These are phyloP conservation scores for Glebionis coronaria DNA, from an alignment of 129 eudicot species.

Conservation along the genomic window DNA sequence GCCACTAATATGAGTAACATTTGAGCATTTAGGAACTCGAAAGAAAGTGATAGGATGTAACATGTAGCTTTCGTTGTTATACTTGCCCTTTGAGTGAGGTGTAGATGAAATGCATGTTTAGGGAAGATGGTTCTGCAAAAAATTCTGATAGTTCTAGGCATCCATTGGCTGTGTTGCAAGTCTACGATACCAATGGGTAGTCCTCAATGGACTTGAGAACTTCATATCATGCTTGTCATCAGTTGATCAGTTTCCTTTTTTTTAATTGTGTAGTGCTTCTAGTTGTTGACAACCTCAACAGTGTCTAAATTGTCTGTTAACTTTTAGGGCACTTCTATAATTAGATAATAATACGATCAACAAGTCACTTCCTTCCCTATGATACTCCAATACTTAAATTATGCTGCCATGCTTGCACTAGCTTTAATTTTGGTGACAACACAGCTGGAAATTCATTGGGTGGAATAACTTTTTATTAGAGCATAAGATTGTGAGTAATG, in stretches of 20 bases:
- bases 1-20: background rate
- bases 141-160: background rate
- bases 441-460: slow-evolving; percentile 1
- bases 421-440: background rate
- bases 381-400: background rate
- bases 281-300: background rate
- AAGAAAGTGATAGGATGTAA: slow-evolving; percentile 6
- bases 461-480: background rate
- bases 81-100: slow-evolving; percentile 12
- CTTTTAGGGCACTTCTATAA: background rate
- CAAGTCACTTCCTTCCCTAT: background rate
- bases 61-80: background rate
- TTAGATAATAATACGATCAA: background rate
- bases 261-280: background rate
- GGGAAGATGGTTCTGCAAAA: background rate
- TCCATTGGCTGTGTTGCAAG: background rate
- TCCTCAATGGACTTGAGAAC: background rate
- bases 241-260: background rate
- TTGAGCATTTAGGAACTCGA: slow-evolving; percentile 10
- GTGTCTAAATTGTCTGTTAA: background rate
- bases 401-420: background rate
- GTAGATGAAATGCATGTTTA: slow-evolving; percentile 6
- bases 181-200: background rate
- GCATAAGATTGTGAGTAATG: background rate
- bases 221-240: background rate